Evolutionary conservation across 2,329 filamentous ascomycete genomes (phyloP).

Genomic region (Claviceps fusiformis): DNA sequence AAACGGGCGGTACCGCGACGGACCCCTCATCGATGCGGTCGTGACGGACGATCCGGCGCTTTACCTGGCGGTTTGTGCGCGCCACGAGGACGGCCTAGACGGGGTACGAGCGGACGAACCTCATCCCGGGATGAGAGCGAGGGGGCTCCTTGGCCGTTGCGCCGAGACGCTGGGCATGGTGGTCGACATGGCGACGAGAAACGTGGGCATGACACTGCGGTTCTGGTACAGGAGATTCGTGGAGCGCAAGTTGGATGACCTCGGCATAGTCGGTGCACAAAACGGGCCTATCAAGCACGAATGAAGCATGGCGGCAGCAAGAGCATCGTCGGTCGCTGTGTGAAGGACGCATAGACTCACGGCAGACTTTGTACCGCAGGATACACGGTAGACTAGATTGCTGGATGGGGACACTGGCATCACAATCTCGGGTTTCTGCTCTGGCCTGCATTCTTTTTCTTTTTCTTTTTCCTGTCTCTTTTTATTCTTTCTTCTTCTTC

Average conservation of each 20-base stretch:
- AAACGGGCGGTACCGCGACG: slow-evolving; percentile 8
- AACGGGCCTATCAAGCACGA: slow-evolving; percentile 5
- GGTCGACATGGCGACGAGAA: slow-evolving; percentile 9
- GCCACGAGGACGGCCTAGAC: slow-evolving; percentile 22
- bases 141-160: background rate
- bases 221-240: slow-evolving; percentile 13
- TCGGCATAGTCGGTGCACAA: slow-evolving; percentile 12
- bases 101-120: slow-evolving; percentile 6
- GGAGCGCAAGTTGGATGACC: slow-evolving; percentile 15
- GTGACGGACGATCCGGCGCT: slow-evolving; percentile 70
- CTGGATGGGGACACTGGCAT: too few species aligned
- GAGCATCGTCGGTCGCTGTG: too few species aligned
- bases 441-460: too few species aligned
- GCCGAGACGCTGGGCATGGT: slow-evolving; percentile 8
- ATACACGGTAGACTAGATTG: too few species aligned
- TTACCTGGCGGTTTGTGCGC: slow-evolving; percentile 47
- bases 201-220: slow-evolving; percentile 12
- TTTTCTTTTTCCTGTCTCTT: too few species aligned
- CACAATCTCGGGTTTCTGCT: too few species aligned
- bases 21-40: slow-evolving; percentile 53
- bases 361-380: too few species aligned
- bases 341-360: too few species aligned
- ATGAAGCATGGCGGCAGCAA: too few species aligned
- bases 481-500: too few species aligned
- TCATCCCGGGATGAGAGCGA: too few species aligned